Evolutionary conservation across 352 stramenopile species (phyloP), one percentile per base, ranked within the genome.

Genomic region (Elongisporangium anandrum): DNA sequence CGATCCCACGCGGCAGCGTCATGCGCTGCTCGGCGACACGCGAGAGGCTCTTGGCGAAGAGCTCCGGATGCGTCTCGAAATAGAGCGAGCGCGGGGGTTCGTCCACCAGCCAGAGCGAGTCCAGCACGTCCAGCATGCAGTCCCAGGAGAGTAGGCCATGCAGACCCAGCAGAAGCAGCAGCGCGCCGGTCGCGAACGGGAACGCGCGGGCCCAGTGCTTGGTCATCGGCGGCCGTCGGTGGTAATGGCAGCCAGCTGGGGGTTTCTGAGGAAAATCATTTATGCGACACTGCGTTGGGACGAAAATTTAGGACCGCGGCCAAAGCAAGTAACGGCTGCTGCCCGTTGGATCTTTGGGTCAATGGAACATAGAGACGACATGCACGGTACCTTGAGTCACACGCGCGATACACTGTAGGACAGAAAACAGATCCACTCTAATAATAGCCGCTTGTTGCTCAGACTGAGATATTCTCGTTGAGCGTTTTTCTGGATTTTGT

Each of bases 31-130:
- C n/a, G 20, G 54, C 41, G 16, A n/a, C 34, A 38, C 38, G 39
- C 15, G 20, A 52, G 38, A 59, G 54, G 21, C 54, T 59, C 19
- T 50, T 21, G 19, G 54, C 54, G 34, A 59, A 50, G 17, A 52
- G 21, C 20, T 51, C 22, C n/a, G 54, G 38, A 47, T 59, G 39
- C 4, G 29, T 41, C 29, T 41, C 29, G 9, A 41, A 41, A 15
- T 41, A 41, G 29, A 41, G 29, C 29, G 29, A 41, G 29, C 29
- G 29, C 29, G 29, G 29, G 1, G 5, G 29, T 1, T 13, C 29
- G 29, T 41, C 29, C 5, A 15, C 29, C 29, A 41, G 29, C 29
- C 29, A 41, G 29, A 41, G 29, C 29, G 29, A 41, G 5, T 41
- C 29, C 29, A 41, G 29, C 29, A 41, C 29, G 29, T 41, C 29